phyloP scores from a whole-genome alignment of 768 basidiomycete species.

The Suillus ampliporus region DNA sequence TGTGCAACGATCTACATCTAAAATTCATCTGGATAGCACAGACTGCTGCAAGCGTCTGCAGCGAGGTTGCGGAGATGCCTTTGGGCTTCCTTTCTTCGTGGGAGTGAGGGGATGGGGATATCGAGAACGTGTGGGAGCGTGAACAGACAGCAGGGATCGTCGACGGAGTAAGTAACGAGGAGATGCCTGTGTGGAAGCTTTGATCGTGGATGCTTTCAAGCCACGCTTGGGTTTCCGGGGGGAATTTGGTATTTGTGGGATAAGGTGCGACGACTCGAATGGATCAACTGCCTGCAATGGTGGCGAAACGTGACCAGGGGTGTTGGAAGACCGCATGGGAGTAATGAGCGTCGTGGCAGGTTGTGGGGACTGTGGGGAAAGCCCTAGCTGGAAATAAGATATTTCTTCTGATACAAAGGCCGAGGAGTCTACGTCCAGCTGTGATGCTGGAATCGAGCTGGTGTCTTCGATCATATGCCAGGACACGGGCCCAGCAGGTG shows the following conservation, averaged over 20 bases:
- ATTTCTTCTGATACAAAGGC: conserved; percentile 22
- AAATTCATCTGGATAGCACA: conserved; percentile 11
- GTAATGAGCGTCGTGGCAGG: conserved; percentile 14
- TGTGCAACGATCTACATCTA: not conserved
- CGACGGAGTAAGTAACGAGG: conserved; percentile 37
- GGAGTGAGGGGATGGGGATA: conserved; percentile 20
- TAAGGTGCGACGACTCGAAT: conserved; percentile 13
- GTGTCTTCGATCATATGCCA: conserved; percentile 37
- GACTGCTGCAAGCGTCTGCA: conserved; percentile 10
- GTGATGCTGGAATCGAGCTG: conserved; percentile 42
- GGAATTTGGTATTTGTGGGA: conserved; percentile 1
- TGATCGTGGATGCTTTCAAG: not conserved
- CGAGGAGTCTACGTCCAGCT: conserved; percentile 33
- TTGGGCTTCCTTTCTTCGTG: conserved; percentile 17
- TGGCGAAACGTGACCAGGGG: conserved; percentile 15
- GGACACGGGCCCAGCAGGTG: conserved; percentile 48
- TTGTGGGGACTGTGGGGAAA: conserved; percentile 30
- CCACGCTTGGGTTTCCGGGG: not conserved
- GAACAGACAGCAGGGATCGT: conserved; percentile 27
- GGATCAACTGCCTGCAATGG: conserved; percentile 12
- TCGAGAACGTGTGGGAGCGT: conserved; percentile 22
- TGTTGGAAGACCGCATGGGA: conserved; percentile 13
- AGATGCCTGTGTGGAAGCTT: not conserved
- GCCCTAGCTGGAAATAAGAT: conserved; percentile 44
- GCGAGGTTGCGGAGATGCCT: conserved; percentile 21